Percentiles rank a stretch among this genome's conserved stretches.
Conservation (phyloP, 176 grass and related monocot genomes). For the Cocos nucifera region DNA sequence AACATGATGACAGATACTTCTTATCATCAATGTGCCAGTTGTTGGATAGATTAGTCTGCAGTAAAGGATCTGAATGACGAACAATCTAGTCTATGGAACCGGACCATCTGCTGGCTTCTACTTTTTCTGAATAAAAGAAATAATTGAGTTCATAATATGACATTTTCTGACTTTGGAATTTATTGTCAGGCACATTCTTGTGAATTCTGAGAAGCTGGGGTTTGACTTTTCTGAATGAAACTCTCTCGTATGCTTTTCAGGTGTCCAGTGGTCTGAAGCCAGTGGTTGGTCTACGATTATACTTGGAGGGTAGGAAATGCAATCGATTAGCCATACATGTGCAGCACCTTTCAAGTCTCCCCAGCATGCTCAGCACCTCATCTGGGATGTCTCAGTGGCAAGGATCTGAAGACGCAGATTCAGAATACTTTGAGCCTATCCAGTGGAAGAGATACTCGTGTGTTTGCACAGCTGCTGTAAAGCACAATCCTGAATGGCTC, state of each 20-base stretch:
- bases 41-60: no score
- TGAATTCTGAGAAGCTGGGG: no score
- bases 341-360: constrained; percentile 84
- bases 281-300: constrained; percentile 66
- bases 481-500: constrained; percentile 64
- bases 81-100: no score
- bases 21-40: no score
- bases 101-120: no score
- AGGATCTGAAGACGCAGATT: constrained; percentile 49
- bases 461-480: constrained; percentile 46
- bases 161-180: no score
- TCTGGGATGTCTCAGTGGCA: constrained; percentile 58
- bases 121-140: no score
- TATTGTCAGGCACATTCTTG: no score
- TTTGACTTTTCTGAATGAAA: no score
- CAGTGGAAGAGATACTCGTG: constrained; percentile 86
- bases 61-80: no score
- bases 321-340: constrained; percentile 90
- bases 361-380: constrained; percentile 69
- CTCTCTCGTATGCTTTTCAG: constrained; percentile 14
- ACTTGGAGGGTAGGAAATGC: constrained; percentile 85
- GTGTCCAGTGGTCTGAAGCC: constrained; percentile 68
- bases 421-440: constrained; percentile 68
- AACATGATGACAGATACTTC: no score
- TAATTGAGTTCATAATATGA: no score